phyloP scores from a whole-genome alignment of 345 rosid species.

The Jatropha curcas region DNA sequence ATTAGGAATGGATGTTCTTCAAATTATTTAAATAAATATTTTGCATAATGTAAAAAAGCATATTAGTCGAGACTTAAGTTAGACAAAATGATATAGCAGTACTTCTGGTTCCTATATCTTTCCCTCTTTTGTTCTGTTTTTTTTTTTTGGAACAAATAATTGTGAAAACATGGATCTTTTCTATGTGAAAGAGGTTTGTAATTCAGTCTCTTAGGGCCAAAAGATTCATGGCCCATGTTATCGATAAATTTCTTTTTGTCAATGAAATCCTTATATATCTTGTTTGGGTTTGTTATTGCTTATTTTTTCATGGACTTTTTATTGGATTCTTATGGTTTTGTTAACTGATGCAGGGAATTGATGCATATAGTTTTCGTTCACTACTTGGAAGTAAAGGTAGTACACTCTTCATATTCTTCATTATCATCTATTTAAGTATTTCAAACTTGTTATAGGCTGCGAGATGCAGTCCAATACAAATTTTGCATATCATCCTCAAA shows the following conservation, averaged over 20 bases:
- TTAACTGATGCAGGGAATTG: slow-evolving; percentile 63
- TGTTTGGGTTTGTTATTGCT: neutral
- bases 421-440: neutral
- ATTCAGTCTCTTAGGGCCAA: too few species aligned
- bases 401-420: slow-evolving; percentile 8
- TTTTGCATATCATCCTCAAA: neutral
- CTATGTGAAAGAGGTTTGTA: neutral
- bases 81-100: neutral
- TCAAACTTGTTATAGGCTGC: neutral
- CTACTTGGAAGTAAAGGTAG: slow-evolving; percentile 93
- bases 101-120: too few species aligned
- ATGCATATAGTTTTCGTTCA: slow-evolving; percentile 96
- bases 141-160: neutral
- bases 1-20: neutral
- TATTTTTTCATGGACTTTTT: neutral
- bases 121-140: neutral
- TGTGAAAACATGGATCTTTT: neutral
- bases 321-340: slow-evolving; percentile 15
- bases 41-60: neutral
- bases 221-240: too few species aligned
- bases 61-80: neutral
- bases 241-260: too few species aligned
- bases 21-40: too few species aligned
- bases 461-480: neutral
- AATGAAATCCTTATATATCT: neutral